phyloP scores from a whole-genome alignment of 202 grass and related monocot species.

The Cymbopogon flexuosus region DNA sequence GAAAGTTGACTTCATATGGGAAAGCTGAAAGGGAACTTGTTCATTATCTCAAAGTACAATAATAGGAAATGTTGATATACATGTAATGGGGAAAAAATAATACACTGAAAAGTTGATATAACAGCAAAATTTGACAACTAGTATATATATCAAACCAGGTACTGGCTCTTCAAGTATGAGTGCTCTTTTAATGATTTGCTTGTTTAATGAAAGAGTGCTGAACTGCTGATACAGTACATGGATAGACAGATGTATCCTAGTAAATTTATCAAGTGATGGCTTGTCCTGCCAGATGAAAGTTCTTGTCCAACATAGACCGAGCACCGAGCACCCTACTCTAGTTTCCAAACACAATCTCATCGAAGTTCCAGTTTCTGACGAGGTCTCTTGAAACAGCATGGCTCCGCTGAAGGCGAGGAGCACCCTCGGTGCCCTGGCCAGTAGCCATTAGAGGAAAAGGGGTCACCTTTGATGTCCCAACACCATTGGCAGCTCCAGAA shows the following conservation, averaged over 20 bases:
- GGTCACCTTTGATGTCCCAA: conserved; percentile 63
- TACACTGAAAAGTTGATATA: not conserved
- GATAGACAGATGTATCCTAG: conserved; percentile 26
- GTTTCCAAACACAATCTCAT: conserved; percentile 52
- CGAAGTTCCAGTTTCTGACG: conserved; percentile 91
- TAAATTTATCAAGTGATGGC: conserved; percentile 33
- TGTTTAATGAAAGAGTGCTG: not conserved
- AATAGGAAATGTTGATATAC: not conserved
- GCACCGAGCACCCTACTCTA: conserved; percentile 32
- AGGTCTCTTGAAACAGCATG: conserved; percentile 77
- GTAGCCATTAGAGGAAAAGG: conserved; percentile 51
- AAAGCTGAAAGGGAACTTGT: not conserved
- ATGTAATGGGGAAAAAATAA: not conserved
- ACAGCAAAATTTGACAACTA: conserved; percentile 8
- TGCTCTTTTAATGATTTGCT: not conserved
- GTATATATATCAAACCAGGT: conserved; percentile 25
- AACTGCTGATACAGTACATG: conserved; percentile 27
- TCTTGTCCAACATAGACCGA: conserved; percentile 14
- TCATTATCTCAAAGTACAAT: not conserved
- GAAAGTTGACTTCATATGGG: not conserved
- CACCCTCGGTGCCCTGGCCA: conserved; percentile 38
- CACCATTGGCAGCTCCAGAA: conserved; percentile 25
- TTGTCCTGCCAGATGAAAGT: conserved; percentile 19
- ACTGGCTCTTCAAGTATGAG: not conserved
- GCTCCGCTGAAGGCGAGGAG: conserved; percentile 70